These are phyloP conservation scores for Capronia coronata DNA, from an alignment of 2,329 filamentous ascomycete species.

Conservation along the genomic window DNA sequence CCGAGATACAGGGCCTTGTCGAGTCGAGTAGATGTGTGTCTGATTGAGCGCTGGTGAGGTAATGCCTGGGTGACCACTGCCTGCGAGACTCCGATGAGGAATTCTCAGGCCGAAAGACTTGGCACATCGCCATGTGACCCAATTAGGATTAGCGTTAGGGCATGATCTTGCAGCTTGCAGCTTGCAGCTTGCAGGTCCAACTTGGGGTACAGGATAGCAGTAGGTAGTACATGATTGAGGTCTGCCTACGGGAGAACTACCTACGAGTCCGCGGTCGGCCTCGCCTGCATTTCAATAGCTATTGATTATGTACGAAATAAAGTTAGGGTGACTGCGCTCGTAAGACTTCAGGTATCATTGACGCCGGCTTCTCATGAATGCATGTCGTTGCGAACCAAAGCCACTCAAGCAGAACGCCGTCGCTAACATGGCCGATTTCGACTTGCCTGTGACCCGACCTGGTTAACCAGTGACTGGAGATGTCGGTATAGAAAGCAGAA, in stretches of 20 bases:
- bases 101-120: conserved; percentile 1
- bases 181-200: background rate
- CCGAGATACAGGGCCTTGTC: conserved; percentile 23
- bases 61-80: background rate
- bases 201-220: no score
- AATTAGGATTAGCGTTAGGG: conserved; percentile 1
- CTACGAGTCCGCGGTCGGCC: no score
- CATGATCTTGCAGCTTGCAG: background rate
- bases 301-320: background rate
- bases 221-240: no score
- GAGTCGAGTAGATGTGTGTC: conserved; percentile 24
- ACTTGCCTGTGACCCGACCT: background rate
- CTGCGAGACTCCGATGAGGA: background rate
- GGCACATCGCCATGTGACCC: background rate
- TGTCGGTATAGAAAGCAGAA: background rate
- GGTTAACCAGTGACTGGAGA: background rate
- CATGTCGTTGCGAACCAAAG: background rate
- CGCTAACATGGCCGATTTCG: conserved; percentile 8
- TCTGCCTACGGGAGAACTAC: no score
- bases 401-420: conserved; percentile 6
- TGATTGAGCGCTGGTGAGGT: conserved; percentile 12
- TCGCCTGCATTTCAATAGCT: background rate
- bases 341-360: no score
- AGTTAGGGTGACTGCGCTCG: background rate
- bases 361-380: no score